Conservation (phyloP, 306 rosid species). For the Malus orientalis region DNA sequence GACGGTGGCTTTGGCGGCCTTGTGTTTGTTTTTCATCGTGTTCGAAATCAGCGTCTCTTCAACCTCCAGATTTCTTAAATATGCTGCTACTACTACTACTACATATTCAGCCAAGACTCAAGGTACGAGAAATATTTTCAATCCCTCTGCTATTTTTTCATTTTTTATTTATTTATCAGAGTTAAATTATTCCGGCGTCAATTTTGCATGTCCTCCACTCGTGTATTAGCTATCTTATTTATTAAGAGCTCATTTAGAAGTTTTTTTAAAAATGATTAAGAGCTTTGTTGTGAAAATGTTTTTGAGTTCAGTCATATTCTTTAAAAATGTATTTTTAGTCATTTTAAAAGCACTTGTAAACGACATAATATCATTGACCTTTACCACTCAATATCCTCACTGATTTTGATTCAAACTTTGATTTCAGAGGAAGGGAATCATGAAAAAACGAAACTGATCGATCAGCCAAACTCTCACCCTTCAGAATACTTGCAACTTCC, state of each 20-base stretch:
- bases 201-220: not conserved
- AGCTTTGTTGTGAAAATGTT: too few species aligned
- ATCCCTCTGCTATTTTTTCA: not conserved
- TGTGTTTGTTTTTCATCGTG: not conserved
- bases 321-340: fast-evolving
- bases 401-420: not conserved
- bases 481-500: not conserved
- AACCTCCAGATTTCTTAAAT: slow-evolving; percentile 4
- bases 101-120: slow-evolving; percentile 12
- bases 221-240: not conserved
- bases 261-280: too few species aligned
- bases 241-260: too few species aligned
- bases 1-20: not conserved
- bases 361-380: too few species aligned
- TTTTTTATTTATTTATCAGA: not conserved
- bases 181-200: not conserved
- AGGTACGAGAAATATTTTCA: not conserved
- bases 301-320: too few species aligned
- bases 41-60: slow-evolving; percentile 2
- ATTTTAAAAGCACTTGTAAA: too few species aligned
- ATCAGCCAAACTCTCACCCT: not conserved
- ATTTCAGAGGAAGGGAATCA: not conserved
- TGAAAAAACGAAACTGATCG: not conserved
- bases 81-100: not conserved
- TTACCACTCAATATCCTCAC: not conserved